These are phyloP conservation scores for Tarenaya hassleriana DNA, from an alignment of 345 rosid species.

Conservation along the genomic window DNA sequence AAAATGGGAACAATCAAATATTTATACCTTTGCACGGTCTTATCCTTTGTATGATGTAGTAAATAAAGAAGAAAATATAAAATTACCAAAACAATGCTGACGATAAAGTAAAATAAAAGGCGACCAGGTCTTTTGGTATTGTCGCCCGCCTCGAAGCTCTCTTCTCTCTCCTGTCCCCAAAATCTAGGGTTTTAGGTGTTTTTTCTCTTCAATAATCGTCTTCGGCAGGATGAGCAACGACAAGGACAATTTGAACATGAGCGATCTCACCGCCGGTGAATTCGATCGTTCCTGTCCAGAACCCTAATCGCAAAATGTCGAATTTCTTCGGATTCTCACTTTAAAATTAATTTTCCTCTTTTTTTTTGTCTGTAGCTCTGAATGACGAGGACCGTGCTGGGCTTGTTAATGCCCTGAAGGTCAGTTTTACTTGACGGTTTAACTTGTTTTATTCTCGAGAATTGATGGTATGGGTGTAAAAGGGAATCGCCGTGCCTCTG, in stretches of 20 bases:
- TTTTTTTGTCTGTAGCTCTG: slow-evolving; percentile 41
- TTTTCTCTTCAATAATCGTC: slow-evolving; percentile 12
- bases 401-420: slow-evolving; percentile 77
- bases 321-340: background rate
- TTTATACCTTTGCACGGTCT: no score
- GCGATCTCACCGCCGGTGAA: slow-evolving; percentile 68
- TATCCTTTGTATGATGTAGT: no score
- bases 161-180: no score
- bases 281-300: background rate
- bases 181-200: slow-evolving; percentile 54
- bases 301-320: background rate
- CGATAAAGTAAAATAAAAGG: no score
- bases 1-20: no score
- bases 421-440: slow-evolving; percentile 13
- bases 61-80: no score
- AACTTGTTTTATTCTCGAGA: no score
- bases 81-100: no score
- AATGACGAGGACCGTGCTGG: slow-evolving; percentile 65
- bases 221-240: slow-evolving; percentile 54
- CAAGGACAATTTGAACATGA: slow-evolving; percentile 52
- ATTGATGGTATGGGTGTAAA: background rate
- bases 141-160: no score
- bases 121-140: no score
- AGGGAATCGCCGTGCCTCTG: no score
- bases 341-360: slow-evolving; percentile 2